phyloP scores from a whole-genome alignment of 2,329 filamentous ascomycete genomes.

The Erysiphe neolycopersici region DNA sequence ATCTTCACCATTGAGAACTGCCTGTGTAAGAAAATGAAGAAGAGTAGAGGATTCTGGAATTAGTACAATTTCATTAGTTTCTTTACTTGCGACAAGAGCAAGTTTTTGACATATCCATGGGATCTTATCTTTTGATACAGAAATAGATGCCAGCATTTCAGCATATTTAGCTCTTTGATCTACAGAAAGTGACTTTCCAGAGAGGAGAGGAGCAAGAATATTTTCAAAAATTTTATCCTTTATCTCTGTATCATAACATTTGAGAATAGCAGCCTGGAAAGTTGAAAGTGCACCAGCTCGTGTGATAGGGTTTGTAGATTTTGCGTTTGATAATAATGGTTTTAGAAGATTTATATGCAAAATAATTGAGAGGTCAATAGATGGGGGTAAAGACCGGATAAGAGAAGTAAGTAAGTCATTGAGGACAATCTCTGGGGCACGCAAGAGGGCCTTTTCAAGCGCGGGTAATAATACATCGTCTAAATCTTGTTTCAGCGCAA shows the following conservation, averaged over 20 bases:
- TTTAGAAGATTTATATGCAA: conserved; percentile 53
- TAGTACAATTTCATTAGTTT: conserved; percentile 67
- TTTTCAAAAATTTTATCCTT: conserved; percentile 51
- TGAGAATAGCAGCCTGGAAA: conserved; percentile 41
- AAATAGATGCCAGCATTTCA: conserved; percentile 45
- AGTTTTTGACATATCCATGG: conserved; percentile 40
- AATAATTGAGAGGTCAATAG: conserved; percentile 51
- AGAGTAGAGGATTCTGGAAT: conserved; percentile 49
- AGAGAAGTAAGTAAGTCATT: conserved; percentile 53
- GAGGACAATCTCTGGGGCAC: conserved; percentile 73
- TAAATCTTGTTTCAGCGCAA: conserved; percentile 47
- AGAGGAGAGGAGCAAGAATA: conserved; percentile 51
- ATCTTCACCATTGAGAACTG: conserved; percentile 31
- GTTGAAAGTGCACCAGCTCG: conserved; percentile 49
- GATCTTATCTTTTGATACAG: conserved; percentile 32
- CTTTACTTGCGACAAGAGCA: conserved; percentile 45
- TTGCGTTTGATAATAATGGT: conserved; percentile 67
- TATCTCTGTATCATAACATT: conserved; percentile 27
- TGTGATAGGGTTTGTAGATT: conserved; percentile 61
- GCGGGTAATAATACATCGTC: conserved; percentile 50
- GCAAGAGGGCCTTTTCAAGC: conserved; percentile 66
- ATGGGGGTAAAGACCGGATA: conserved; percentile 37
- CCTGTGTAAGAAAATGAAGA: conserved; percentile 32
- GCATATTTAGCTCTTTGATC: conserved; percentile 68
- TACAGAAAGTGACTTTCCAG: conserved; percentile 55